phyloP scores from a whole-genome alignment of 495 filamentous ascomycete species.

The Podospora pseudoanserina region DNA sequence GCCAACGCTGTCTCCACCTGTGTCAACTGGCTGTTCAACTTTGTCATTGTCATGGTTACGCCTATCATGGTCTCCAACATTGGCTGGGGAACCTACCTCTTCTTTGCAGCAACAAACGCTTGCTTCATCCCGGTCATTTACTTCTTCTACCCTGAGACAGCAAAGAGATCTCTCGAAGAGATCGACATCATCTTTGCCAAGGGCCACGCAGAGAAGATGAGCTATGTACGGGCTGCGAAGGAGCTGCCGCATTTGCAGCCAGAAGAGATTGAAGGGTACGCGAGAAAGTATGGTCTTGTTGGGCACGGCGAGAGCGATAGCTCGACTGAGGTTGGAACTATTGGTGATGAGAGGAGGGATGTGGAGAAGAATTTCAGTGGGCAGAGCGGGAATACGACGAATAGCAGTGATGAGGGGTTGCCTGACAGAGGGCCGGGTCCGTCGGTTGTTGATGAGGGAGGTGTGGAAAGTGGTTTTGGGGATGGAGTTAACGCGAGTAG shows the following conservation, averaged over 20 bases:
- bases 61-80: slow-evolving; percentile 68
- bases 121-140: slow-evolving; percentile 70
- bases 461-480: slow-evolving; percentile 15
- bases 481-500: slow-evolving; percentile 6
- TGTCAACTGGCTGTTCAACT: slow-evolving; percentile 81
- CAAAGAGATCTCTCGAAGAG: slow-evolving; percentile 67
- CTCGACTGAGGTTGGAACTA: neutral
- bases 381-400: neutral
- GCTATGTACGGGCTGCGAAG: slow-evolving; percentile 65
- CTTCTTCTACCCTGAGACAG: slow-evolving; percentile 75
- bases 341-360: slow-evolving; percentile 7
- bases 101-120: slow-evolving; percentile 70
- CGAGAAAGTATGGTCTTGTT: slow-evolving; percentile 57
- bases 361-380: slow-evolving; percentile 13
- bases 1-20: slow-evolving; percentile 74
- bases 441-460: slow-evolving; percentile 16
- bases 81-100: slow-evolving; percentile 72
- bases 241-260: slow-evolving; percentile 65
- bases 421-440: neutral
- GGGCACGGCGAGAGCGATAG: neutral
- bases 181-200: slow-evolving; percentile 80
- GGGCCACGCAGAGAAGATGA: slow-evolving; percentile 69
- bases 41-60: slow-evolving; percentile 75
- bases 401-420: slow-evolving; percentile 6
- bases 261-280: slow-evolving; percentile 61